Percentiles rank a stretch among this genome's conserved stretches.
These are phyloP conservation scores for Purpureocillium lavendulum DNA, from an alignment of 2,329 filamentous ascomycete species.

Conservation along the genomic window DNA sequence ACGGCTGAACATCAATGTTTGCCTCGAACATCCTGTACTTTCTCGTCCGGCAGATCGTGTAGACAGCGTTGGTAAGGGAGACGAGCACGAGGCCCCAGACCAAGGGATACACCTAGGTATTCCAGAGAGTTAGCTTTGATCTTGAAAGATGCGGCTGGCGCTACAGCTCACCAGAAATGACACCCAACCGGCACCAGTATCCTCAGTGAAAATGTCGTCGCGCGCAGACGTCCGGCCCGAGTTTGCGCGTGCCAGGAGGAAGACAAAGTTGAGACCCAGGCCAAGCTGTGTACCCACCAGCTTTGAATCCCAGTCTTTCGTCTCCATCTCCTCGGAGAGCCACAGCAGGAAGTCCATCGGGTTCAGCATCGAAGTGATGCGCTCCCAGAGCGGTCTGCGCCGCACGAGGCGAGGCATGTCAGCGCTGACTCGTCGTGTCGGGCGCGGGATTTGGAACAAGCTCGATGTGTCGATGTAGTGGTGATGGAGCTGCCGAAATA, in stretches of 20 bases:
- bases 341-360: conserved; percentile 85
- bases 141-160: too few species aligned
- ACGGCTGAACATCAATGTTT: conserved; percentile 65
- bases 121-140: neutral
- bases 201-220: conserved; percentile 83
- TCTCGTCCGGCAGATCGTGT: conserved; percentile 72
- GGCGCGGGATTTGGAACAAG: neutral
- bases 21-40: conserved; percentile 89
- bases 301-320: conserved; percentile 82
- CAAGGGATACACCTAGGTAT: conserved; percentile 59
- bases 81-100: conserved; percentile 61
- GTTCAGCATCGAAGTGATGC: conserved; percentile 72
- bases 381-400: conserved; percentile 68
- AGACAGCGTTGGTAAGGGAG: conserved; percentile 69
- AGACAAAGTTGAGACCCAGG: conserved; percentile 66
- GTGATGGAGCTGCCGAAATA: neutral
- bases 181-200: conserved; percentile 56
- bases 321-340: conserved; percentile 87
- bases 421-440: conserved; percentile 1
- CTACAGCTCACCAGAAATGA: conserved; percentile 35
- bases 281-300: conserved; percentile 69
- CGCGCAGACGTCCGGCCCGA: conserved; percentile 42
- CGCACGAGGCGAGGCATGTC: conserved; percentile 73
- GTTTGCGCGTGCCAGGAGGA: conserved; percentile 78
- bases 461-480: too few species aligned